Evolutionary conservation across 768 basidiomycete genomes (phyloP).

Genomic region (Atractiella rhizophila): DNA sequence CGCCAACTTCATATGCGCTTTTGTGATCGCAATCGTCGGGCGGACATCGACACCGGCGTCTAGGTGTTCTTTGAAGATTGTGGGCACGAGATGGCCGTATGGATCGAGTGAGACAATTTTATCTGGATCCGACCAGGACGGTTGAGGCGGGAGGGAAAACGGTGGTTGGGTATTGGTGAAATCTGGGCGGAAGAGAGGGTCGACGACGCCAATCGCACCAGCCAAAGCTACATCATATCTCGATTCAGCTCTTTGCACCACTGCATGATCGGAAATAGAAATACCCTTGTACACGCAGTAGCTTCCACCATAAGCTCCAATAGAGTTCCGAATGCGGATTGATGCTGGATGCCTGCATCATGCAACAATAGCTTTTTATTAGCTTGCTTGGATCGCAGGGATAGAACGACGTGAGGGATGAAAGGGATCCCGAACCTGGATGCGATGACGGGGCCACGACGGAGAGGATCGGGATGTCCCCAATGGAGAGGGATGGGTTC

Average conservation of each 20-base stretch:
- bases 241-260: neutral
- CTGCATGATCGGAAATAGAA: neutral
- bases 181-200: slow-evolving; percentile 30
- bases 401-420: too few species aligned
- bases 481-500: slow-evolving; percentile 51
- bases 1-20: slow-evolving; percentile 72
- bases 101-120: slow-evolving; percentile 89
- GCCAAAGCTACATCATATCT: slow-evolving; percentile 58
- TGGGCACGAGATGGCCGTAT: slow-evolving; percentile 66
- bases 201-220: slow-evolving; percentile 42
- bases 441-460: slow-evolving; percentile 56
- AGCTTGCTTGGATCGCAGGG: too few species aligned
- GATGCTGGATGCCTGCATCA: slow-evolving; percentile 50
- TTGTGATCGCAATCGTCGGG: slow-evolving; percentile 79
- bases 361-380: too few species aligned
- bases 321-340: slow-evolving; percentile 73
- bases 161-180: slow-evolving; percentile 65
- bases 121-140: slow-evolving; percentile 43
- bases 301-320: slow-evolving; percentile 78
- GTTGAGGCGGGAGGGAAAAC: slow-evolving; percentile 46
- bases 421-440: slow-evolving; percentile 20
- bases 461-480: slow-evolving; percentile 40
- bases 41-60: slow-evolving; percentile 52
- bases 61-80: slow-evolving; percentile 37
- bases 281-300: slow-evolving; percentile 52